Conservation (phyloP, 345 rosid genomes). For the Eucalyptus brandiana region DNA sequence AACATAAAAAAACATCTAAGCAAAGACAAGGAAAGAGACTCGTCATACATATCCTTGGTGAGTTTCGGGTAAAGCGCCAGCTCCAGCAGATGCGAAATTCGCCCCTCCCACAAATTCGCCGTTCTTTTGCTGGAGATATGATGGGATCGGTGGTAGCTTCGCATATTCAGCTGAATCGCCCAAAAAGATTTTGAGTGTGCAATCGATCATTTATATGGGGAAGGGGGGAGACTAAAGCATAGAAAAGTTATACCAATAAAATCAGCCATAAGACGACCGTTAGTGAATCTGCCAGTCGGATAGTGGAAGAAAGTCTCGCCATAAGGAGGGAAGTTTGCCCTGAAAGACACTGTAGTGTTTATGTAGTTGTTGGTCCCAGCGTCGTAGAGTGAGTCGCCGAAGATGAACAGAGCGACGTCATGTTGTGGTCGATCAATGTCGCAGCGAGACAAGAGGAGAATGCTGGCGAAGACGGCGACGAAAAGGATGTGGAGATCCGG, state of each 20-base stretch:
- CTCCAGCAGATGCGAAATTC: constrained; percentile 11
- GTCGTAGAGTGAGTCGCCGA: constrained; percentile 25
- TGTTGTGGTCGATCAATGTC: neutral
- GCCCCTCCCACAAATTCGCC: neutral
- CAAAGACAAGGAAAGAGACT: neutral
- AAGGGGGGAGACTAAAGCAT: neutral
- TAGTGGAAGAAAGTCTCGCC: constrained; percentile 8
- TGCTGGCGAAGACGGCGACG: neutral
- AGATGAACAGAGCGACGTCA: constrained; percentile 1
- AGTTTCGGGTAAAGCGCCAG: constrained; percentile 3
- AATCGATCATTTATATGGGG: neutral
- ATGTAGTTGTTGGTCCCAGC: constrained; percentile 21
- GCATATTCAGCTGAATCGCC: neutral
- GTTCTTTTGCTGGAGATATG: neutral
- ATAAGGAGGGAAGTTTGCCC: constrained; percentile 14
- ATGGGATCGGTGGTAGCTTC: neutral
- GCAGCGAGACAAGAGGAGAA: neutral
- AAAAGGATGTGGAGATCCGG: neutral
- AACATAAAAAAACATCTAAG: neutral
- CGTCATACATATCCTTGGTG: neutral
- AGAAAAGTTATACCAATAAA: constrained; percentile 2
- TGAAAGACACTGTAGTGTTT: neutral
- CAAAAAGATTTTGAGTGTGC: neutral
- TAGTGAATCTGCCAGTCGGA: constrained; percentile 8
- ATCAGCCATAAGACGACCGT: constrained; percentile 9